These are phyloP conservation scores for Asterophora lycoperdoides DNA, from an alignment of 768 basidiomycete genomes.

Conservation along the genomic window DNA sequence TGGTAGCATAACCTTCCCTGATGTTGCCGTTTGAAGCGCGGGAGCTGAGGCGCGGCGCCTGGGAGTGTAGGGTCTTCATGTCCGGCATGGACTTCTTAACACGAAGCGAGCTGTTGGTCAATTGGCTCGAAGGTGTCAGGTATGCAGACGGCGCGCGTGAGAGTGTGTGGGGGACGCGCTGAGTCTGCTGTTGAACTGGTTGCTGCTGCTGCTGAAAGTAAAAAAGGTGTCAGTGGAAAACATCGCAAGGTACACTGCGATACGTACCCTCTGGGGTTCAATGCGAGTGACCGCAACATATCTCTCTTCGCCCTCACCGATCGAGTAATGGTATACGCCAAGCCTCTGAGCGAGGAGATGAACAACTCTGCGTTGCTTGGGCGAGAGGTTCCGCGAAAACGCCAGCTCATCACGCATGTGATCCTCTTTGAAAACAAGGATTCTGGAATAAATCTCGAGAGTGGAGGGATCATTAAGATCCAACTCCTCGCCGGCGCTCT, in stretches of 20 bases:
- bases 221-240: conserved; percentile 5
- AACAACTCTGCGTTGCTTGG: conserved; percentile 87
- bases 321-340: conserved; percentile 90
- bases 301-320: conserved; percentile 89
- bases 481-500: conserved; percentile 64
- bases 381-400: conserved; percentile 81
- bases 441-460: conserved; percentile 94
- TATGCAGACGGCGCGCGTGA: conserved; percentile 82
- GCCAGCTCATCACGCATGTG: conserved; percentile 96
- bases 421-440: conserved; percentile 96
- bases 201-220: conserved; percentile 34
- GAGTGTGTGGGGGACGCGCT: conserved; percentile 60
- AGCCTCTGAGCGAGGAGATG: conserved; percentile 96
- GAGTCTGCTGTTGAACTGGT: conserved; percentile 37
- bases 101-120: conserved; percentile 57
- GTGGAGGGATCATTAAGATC: conserved; percentile 96
- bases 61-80: conserved; percentile 81
- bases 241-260: conserved; percentile 1
- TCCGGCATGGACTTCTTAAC: conserved; percentile 99
- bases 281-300: conserved; percentile 93
- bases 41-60: conserved; percentile 72
- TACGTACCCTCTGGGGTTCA: conserved; percentile 73
- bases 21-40: conserved; percentile 89
- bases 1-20: conserved; percentile 81
- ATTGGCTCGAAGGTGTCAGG: conserved; percentile 52